A percentile compares a stretch with the other conserved stretches of the same genome.
Conservation (phyloP, 2,329 filamentous ascomycete species). For the Apiospora rasikravindrae region DNA sequence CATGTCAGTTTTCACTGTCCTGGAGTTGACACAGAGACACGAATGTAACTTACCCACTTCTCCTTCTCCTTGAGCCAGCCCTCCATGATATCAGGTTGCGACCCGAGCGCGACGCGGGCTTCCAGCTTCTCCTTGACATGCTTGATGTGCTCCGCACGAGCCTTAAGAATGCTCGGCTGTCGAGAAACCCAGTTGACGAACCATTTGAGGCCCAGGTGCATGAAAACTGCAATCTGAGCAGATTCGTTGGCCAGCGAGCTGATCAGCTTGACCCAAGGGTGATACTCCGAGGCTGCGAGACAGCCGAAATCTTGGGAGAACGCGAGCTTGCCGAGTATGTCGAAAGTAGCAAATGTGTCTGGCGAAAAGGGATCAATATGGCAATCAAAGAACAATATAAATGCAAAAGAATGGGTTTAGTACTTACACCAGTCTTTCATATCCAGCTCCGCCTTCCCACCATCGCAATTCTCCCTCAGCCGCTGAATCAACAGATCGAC, state of each 20-base stretch:
- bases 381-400: not conserved
- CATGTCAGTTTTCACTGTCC: not conserved
- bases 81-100: slow-evolving; percentile 6
- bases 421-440: slow-evolving; percentile 17
- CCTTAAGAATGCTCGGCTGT: slow-evolving; percentile 1
- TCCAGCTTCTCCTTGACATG: slow-evolving; percentile 13
- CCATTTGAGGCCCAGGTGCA: slow-evolving; percentile 8
- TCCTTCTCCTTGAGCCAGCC: slow-evolving; percentile 46
- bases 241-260: slow-evolving; percentile 3
- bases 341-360: slow-evolving; percentile 17
- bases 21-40: slow-evolving; percentile 22
- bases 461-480: not conserved
- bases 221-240: not conserved
- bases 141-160: slow-evolving; percentile 10
- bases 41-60: slow-evolving; percentile 45
- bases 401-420: not conserved
- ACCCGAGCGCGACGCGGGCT: not conserved
- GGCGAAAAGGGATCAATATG: not conserved
- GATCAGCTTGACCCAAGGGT: slow-evolving; percentile 21
- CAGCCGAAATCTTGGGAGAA: slow-evolving; percentile 19
- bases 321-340: slow-evolving; percentile 6
- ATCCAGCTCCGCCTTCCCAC: not conserved
- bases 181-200: slow-evolving; percentile 11
- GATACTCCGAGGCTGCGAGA: slow-evolving; percentile 7
- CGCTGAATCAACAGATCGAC: slow-evolving; percentile 17